Base-by-base conservation (phyloP, 257 asterid genomes). In the Buddleja alternifolia region DNA sequence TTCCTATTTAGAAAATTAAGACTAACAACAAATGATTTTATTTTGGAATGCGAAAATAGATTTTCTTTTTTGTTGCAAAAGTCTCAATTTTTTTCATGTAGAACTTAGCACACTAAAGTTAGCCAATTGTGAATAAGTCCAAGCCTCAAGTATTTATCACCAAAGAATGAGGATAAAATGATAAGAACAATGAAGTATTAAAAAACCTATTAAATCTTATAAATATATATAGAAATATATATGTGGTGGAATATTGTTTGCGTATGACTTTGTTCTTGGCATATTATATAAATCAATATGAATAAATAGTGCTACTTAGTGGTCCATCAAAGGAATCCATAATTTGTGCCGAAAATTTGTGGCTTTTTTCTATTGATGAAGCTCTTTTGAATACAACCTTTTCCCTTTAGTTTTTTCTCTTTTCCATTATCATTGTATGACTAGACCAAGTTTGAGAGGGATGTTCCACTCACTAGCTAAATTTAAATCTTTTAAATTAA, bases 101-200 rank as follows among this genome's bases (percentile, higher is more conserved):
- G 34, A 5, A n/a, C n/a, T n/a, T n/a, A n/a, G n/a, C n/a, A n/a
- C n/a, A n/a, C n/a, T n/a, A 29, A 29, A 29, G 34, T 29, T n/a
- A 17, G 46, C 60, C 60, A 21, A 23, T 4, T 53, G 46, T 58
- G 10, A 34, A n/a, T 15, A 34, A 23, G 15, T 23, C 60, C 36
- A 21, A 60, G 34, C 4, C 60, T 36, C 50, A 60, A 11, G 21
- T 47, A 10, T 57, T 44, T 41, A 32, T 19, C 39, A 39, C 73
- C 67, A 70, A 0, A 58, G 21, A 39, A 25, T 16, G 23, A 55
- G 15, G 8, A 40, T 19, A 20, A 60, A 2, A 8, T 34, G 76
- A 74, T 74, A 70, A 70, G 77, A 78, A 74, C 56, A 56, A 53
- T 65, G 59, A 24, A 73, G 82, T 41, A 46, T 52, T 25, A 24